Percentiles rank a stretch among this genome's conserved stretches.
phyloP scores from a whole-genome alignment of 2,329 filamentous ascomycete genomes.

The Ceratocystiopsis sp. region DNA sequence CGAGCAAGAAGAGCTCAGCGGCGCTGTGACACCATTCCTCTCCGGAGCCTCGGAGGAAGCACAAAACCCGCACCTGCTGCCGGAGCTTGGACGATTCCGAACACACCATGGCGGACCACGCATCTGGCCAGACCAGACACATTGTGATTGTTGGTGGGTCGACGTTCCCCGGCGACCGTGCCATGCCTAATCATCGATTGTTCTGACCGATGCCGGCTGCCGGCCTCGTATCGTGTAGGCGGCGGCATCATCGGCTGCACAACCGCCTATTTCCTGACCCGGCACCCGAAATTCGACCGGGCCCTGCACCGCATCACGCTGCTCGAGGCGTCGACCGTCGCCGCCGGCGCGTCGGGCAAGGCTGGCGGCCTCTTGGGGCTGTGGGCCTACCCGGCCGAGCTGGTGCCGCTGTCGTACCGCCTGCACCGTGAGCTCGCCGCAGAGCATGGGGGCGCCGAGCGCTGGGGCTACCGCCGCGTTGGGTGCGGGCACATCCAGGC shows the following conservation, averaged over 20 bases:
- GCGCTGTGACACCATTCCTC: too few species aligned
- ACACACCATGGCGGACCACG: slow-evolving; percentile 1
- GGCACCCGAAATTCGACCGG: slow-evolving; percentile 66
- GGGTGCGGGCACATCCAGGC: slow-evolving; percentile 47
- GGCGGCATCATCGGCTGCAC: slow-evolving; percentile 88
- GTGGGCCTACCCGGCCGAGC: slow-evolving; percentile 75
- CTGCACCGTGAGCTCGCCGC: slow-evolving; percentile 73
- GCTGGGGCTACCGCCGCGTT: slow-evolving; percentile 76
- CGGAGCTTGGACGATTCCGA: too few species aligned
- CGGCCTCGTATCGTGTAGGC: slow-evolving; percentile 28
- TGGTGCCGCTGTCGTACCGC: slow-evolving; percentile 73
- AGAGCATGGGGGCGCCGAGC: slow-evolving; percentile 58
- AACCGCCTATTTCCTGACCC: slow-evolving; percentile 79
- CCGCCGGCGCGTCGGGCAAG: slow-evolving; percentile 86
- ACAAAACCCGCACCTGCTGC: too few species aligned
- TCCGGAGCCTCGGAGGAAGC: too few species aligned
- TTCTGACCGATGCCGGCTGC: too few species aligned
- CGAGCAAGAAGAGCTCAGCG: too few species aligned
- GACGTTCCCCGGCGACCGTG: not conserved
- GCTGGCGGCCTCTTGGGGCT: slow-evolving; percentile 78
- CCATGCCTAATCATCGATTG: not conserved
- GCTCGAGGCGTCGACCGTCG: slow-evolving; percentile 68
- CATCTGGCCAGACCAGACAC: slow-evolving; percentile 2
- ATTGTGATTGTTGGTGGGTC: slow-evolving; percentile 28
- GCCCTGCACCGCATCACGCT: slow-evolving; percentile 63